Evolutionary conservation across 1,284 basidiomycete species (phyloP), one percentile per base, ranked within the genome.

Genomic region (Apiotrichum sp.): DNA sequence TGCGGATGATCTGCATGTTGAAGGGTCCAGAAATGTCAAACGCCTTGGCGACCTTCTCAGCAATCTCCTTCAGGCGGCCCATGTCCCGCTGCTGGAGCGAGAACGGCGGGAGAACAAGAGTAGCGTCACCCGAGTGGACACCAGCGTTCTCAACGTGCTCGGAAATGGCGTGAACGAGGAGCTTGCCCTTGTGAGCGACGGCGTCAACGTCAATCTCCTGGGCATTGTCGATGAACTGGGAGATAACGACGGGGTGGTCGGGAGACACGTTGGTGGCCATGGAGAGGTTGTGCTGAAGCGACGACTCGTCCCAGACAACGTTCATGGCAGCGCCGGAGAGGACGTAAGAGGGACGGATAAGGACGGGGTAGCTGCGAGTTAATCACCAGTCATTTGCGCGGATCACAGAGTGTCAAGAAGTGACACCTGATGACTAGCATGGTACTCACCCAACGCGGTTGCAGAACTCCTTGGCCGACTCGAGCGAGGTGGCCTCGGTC

Each of bases 291-390:
- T 96, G 86, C 66, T 95, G 87, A 46, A 99, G 81, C 8, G 85
- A 81, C 14, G 87, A 82, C 75, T 95, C 92, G 74, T 96, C 91
- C 77, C 88, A 89, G 38, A 98, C 93, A 52, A 98, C 93, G 77
- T 97, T 98, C 96, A 99, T 99, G 16, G 96, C 96, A 39, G 96
- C 95, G 59, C 96, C 96, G 10, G 93, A 98, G 41, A 98, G 84
- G 47, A 98, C 96, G 76, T 98, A 98, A 0, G 93, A 96, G 7
- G 93, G 93, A 52, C 93, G 89, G 67, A 97, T 91, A 53, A 97
- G 85, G 59, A 97, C 92, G 14, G 93, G 93, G 77, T 96, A 96
- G 54, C 45, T 47, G 33, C 6, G 9, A 33, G 40, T 41, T 41
- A 41, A n/a, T 16, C 6, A 13, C 40, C 22, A 22, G 22, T 22